phyloP scores from a whole-genome alignment of 495 filamentous ascomycete genomes.

The Diplogelasinospora grovesii region DNA sequence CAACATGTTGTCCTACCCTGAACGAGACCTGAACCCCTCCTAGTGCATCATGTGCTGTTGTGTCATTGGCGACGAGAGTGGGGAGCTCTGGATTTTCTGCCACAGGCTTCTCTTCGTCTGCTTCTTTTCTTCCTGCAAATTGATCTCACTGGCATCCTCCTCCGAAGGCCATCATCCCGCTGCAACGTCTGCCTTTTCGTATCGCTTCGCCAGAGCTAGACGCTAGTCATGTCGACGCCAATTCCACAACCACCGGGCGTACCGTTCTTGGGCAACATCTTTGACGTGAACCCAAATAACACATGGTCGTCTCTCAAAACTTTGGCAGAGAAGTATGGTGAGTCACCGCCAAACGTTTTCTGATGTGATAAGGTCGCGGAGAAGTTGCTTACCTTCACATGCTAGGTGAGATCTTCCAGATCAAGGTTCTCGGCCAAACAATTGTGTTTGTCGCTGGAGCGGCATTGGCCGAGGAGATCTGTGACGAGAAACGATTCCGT shows the following conservation, averaged over 20 bases:
- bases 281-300: slow-evolving; percentile 54
- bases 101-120: too few relatives aligned
- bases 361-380: not conserved
- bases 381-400: slow-evolving; percentile 19
- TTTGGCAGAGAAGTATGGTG: slow-evolving; percentile 54
- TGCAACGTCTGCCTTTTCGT: too few relatives aligned
- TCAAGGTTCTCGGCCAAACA: slow-evolving; percentile 42
- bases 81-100: too few relatives aligned
- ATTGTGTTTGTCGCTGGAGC: slow-evolving; percentile 43
- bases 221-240: slow-evolving; percentile 30
- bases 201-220: too few relatives aligned
- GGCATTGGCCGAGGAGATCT: slow-evolving; percentile 57
- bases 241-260: slow-evolving; percentile 63
- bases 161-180: too few relatives aligned
- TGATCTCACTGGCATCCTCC: too few relatives aligned
- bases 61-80: too few relatives aligned
- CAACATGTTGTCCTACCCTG: too few relatives aligned
- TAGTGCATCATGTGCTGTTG: too few relatives aligned
- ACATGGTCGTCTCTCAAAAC: slow-evolving; percentile 57
- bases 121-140: too few relatives aligned
- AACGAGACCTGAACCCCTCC: too few relatives aligned
- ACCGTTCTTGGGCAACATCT: slow-evolving; percentile 62
- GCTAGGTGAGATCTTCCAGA: slow-evolving; percentile 65
- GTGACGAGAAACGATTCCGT: slow-evolving; percentile 60
- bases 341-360: slow-evolving; percentile 31